Base-by-base conservation (phyloP, 768 basidiomycete species). In the Gloeopeniophorella convolvens region DNA sequence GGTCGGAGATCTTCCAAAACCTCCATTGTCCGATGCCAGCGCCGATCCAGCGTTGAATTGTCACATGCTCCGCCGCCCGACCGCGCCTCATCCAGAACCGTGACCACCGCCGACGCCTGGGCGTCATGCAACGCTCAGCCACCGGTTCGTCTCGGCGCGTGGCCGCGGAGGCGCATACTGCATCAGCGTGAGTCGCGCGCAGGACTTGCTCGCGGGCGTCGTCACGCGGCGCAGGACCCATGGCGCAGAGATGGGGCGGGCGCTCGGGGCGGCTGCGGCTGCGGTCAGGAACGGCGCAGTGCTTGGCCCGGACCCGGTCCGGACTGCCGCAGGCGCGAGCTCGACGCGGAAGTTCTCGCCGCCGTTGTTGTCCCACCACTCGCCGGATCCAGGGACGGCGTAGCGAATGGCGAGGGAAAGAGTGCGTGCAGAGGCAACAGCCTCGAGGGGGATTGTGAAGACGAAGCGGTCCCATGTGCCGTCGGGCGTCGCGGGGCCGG, bases 281-380 rank as follows among this genome's bases (percentile, higher is more conserved):
- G 26, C 13, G 39, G 13, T 9, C 13, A 40, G 26, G 13, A 7
- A 13, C 21, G 12, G 6, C 4, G 26, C 15, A 16, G 26, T 0
- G 15, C 12, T 5, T 11, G 37, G 21, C 0, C 21, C 37, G 5
- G 37, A 23, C 10, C 12, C 20, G 0, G 20, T 18, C 12, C 37
- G 37, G 1, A 1, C 11, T 2, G 37, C 5, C 11, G 21, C 7
- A 0, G 37, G n/a, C 1, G 20, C 21, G 5, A 51, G 37, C 15
- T 39, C 42, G 20, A 40, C 13, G 15, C 27, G 30, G 6, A 50
- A 51, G 10, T 54, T 12, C 1, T 21, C 13, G 3, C 48, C 49
- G 8, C 53, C 42, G 3, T 54, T 54, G 12, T 51, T 54, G 10
- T 54, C 53, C 53, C 42, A 54, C 52, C 52, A 54, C 21, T 54